Evolutionary conservation across 2,329 filamentous ascomycete genomes (phyloP), one percentile per base, ranked within the genome.

Genomic region (Colletotrichum plurivorum): DNA sequence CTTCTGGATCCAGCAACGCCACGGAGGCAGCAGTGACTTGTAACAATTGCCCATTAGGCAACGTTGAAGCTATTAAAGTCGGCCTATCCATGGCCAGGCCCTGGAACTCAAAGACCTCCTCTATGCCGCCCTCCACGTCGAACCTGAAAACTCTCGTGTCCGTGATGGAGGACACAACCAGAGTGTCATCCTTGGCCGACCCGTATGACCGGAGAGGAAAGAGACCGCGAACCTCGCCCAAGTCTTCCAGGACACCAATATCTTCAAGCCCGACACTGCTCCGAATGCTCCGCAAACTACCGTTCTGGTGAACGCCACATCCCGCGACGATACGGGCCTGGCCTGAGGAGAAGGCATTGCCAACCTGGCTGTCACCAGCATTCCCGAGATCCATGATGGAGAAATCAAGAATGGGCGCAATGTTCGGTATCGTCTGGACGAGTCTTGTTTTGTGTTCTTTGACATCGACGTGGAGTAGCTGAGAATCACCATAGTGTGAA

Each of bases 331-430:
- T 93, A 46, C 95, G 89, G 53, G 96, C 95, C 80, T 99, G 95
- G 0, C 96, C 96, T 0, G 95, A 97, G 0, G 95, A 97, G 76
- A 97, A 99, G 71, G 96, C 93, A 75, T 96, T 97, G 3, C 92
- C 92, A 18, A 85, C 80, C 67, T 94, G 91, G 9, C 87, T 89
- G 71, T 96, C 92, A 22, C 92, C 92, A 69, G 93, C 91, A 73
- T 94, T 95, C 0, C 95, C 95, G 86, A 98, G 93, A 76, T 98
- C 96, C 94, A 98, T 97, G 16, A 99, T 90, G 1, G 93, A 92
- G 74, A 99, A 98, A 77, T 99, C 96, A 46, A 98, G 82, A 49
- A 99, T 93, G 0, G 96, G 96, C 0, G 93, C 94, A 74, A 98
- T 94, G 76, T 97, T 99, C 4, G 89, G 84, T 64, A 97, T 85